phyloP scores from a whole-genome alignment of 2,329 filamentous ascomycete species.

The Talaromyces amestolkiae region DNA sequence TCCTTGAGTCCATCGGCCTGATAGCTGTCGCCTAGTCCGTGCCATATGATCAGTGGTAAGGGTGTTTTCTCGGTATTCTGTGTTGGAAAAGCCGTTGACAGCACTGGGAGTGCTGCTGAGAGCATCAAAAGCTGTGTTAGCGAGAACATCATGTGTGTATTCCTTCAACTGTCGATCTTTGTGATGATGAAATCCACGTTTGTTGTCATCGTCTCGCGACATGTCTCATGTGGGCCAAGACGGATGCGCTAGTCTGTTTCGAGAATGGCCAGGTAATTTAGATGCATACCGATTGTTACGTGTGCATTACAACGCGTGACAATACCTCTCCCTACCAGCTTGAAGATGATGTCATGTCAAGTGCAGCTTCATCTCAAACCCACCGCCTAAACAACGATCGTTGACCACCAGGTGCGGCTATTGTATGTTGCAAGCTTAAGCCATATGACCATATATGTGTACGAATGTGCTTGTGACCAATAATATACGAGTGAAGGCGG shows the following conservation, averaged over 20 bases:
- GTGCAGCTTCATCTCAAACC: not conserved
- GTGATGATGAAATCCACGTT: not conserved
- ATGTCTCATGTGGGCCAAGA: not conserved
- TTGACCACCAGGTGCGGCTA: not conserved
- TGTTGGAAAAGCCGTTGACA: slow-evolving; percentile 22
- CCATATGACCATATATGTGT: not conserved
- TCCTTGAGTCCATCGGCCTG: slow-evolving; percentile 69
- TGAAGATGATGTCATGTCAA: not conserved
- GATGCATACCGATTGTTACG: not conserved
- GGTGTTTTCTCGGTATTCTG: slow-evolving; percentile 44
- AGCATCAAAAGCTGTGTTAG: not conserved
- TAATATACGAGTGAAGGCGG: not conserved
- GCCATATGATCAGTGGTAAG: slow-evolving; percentile 91
- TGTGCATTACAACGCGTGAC: not conserved
- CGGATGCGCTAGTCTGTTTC: not conserved
- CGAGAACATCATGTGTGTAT: not conserved
- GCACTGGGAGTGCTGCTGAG: slow-evolving; percentile 20
- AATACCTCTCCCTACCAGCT: not conserved
- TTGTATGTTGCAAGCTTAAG: not conserved
- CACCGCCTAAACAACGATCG: not conserved
- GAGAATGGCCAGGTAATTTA: not conserved
- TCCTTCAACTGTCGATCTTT: not conserved
- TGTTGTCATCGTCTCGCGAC: not conserved
- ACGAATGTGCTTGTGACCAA: not conserved
- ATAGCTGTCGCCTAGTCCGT: slow-evolving; percentile 70